These are phyloP conservation scores for Hibiscus tridactylites DNA, from an alignment of 345 rosid genomes.

Conservation along the genomic window DNA sequence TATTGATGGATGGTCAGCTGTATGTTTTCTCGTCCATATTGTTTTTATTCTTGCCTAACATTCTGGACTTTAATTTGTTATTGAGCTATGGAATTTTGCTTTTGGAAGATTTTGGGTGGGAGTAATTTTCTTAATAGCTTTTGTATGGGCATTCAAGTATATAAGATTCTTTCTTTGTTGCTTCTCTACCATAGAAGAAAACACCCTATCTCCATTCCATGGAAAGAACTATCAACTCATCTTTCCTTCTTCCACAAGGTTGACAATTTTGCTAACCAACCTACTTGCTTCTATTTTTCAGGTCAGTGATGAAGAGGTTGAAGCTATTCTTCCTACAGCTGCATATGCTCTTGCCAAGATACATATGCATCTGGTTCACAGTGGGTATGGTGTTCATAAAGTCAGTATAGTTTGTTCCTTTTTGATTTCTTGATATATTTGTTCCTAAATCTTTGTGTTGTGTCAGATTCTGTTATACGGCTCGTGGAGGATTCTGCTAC, in stretches of 20 bases:
- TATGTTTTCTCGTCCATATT: conserved; percentile 31
- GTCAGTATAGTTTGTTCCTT: not conserved
- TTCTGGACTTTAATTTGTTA: not conserved
- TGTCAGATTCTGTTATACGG: conserved; percentile 84
- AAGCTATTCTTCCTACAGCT: conserved; percentile 72
- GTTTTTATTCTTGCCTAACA: not conserved
- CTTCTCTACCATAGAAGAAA: no score
- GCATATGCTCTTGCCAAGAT: conserved; percentile 89
- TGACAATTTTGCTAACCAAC: not conserved
- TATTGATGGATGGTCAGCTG: conserved; percentile 88
- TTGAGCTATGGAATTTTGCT: not conserved
- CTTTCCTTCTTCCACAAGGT: not conserved
- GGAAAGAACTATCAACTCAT: not conserved
- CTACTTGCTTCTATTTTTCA: conserved; percentile 29
- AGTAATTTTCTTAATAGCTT: not conserved
- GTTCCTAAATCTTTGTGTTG: not conserved
- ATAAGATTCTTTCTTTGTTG: not conserved
- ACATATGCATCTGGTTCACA: conserved; percentile 84
- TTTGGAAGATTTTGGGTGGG: not conserved
- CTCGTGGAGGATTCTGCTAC: conserved; percentile 91
- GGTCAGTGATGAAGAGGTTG: conserved; percentile 87
- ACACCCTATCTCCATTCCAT: not conserved
- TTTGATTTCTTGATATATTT: not conserved
- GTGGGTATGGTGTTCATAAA: conserved; percentile 48
- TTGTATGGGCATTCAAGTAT: not conserved